Conservation (phyloP, 169 alveolate species). For the Plasmodium blacklocki region DNA sequence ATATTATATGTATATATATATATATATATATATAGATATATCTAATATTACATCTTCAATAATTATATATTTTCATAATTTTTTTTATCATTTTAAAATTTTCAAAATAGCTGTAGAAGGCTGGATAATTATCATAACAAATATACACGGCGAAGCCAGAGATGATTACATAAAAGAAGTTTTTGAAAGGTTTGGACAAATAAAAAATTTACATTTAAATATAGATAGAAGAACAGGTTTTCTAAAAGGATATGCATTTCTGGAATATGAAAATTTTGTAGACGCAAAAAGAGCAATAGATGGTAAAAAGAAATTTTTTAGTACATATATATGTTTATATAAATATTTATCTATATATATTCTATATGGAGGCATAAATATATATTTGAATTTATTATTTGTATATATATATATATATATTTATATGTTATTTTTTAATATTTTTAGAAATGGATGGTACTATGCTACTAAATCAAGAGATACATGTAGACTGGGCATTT, state of each 20-base stretch:
- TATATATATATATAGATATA: too few relatives aligned
- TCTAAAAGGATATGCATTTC: constrained; percentile 93
- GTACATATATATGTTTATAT: neutral
- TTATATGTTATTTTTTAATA: constrained; percentile 21
- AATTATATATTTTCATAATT: neutral
- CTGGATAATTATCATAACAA: constrained; percentile 91
- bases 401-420: neutral
- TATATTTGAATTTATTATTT: neutral
- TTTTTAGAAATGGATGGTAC: constrained; percentile 75
- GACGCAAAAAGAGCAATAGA: constrained; percentile 91
- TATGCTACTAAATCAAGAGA: constrained; percentile 60
- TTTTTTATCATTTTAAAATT: neutral
- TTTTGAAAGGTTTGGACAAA: constrained; percentile 91
- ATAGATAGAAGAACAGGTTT: constrained; percentile 95
- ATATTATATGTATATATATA: too few relatives aligned
- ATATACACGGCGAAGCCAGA: constrained; percentile 93
- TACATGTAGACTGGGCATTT: constrained; percentile 78
- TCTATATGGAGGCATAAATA: neutral
- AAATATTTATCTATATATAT: neutral
- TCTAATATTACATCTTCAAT: too few relatives aligned
- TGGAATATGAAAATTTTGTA: constrained; percentile 87
- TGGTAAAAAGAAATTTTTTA: constrained; percentile 67
- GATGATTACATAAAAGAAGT: constrained; percentile 94
- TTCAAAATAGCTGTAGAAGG: constrained; percentile 91
- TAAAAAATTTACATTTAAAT: constrained; percentile 92